Evolutionary conservation across 1,284 basidiomycete genomes (phyloP).

Genomic region (Tremellales sp.): DNA sequence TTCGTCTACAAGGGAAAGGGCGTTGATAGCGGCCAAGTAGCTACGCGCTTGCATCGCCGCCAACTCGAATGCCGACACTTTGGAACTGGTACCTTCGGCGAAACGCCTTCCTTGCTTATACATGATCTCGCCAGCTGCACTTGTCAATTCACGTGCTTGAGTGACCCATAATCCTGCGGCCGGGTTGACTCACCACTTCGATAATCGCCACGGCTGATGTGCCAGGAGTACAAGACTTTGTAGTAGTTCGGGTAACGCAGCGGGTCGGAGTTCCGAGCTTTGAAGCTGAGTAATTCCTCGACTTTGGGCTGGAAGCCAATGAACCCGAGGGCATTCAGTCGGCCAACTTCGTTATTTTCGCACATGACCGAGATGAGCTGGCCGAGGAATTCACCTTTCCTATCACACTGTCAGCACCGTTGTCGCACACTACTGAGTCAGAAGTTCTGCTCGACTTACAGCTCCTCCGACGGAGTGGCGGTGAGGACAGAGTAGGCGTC

Average conservation of each 20-base stretch:
- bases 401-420: conserved; percentile 43
- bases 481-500: conserved; percentile 78
- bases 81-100: conserved; percentile 50
- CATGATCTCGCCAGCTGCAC: conserved; percentile 80
- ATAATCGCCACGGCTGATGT: conserved; percentile 78
- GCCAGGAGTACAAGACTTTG: conserved; percentile 92
- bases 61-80: conserved; percentile 54
- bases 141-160: conserved; percentile 7
- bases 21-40: conserved; percentile 83
- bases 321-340: conserved; percentile 79
- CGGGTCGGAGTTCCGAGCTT: conserved; percentile 90
- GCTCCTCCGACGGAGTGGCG: conserved; percentile 64
- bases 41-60: conserved; percentile 72
- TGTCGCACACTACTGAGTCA: neutral
- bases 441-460: conserved; percentile 55
- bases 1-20: conserved; percentile 73
- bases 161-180: no score
- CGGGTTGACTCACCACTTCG: conserved; percentile 65
- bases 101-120: conserved; percentile 85
- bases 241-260: conserved; percentile 81
- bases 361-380: conserved; percentile 89
- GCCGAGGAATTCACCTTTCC: conserved; percentile 72
- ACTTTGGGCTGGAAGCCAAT: conserved; percentile 80
- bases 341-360: conserved; percentile 75
- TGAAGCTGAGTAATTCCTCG: conserved; percentile 84